phyloP scores from a whole-genome alignment of 768 basidiomycete species.

The Tubosaeta brunneosetosa region DNA sequence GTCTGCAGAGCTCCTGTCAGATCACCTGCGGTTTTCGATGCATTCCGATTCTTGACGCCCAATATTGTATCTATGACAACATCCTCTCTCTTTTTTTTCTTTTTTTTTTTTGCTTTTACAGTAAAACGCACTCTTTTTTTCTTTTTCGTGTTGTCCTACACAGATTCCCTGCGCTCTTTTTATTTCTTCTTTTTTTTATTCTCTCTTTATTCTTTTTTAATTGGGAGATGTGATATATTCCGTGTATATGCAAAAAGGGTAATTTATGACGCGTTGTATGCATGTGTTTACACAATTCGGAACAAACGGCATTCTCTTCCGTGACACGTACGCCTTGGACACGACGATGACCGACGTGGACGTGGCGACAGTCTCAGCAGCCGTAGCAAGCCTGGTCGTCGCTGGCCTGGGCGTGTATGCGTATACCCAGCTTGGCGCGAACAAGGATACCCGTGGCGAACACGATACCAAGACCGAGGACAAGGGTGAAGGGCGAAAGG shows the following conservation, averaged over 20 bases:
- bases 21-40: conserved; percentile 37
- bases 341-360: background rate
- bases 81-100: background rate
- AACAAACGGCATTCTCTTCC: background rate
- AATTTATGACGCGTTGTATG: conserved; percentile 19
- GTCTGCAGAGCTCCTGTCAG: conserved; percentile 37
- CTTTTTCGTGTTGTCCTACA: background rate
- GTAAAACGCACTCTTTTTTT: background rate
- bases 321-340: background rate
- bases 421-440: conserved; percentile 4
- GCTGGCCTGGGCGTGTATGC: conserved; percentile 18
- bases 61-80: conserved; percentile 9
- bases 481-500: background rate
- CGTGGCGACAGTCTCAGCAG: conserved; percentile 29
- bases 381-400: conserved; percentile 30
- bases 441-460: background rate
- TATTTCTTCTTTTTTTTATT: background rate
- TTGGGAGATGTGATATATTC: background rate
- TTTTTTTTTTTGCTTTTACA: background rate
- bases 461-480: background rate
- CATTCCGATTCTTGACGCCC: conserved; percentile 14
- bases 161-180: background rate
- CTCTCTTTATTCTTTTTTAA: background rate
- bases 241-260: background rate
- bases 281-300: conserved; percentile 23